Conservation (phyloP, 495 filamentous ascomycete species). For the Aspergillus ostianus region DNA sequence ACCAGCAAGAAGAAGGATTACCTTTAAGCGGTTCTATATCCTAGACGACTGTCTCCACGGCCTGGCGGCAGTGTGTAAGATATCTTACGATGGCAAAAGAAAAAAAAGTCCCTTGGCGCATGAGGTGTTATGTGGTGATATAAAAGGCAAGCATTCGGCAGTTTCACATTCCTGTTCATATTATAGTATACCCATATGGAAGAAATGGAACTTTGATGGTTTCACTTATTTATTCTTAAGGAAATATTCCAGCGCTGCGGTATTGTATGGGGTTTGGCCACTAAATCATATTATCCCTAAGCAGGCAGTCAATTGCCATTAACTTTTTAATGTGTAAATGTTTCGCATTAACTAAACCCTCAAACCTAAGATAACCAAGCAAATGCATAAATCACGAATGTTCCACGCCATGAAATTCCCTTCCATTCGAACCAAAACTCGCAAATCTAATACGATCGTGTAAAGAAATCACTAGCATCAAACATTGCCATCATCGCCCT, state of each 20-base stretch:
- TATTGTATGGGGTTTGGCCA: background rate
- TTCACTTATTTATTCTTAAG: background rate
- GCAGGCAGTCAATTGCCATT: background rate
- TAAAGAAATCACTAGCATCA: no score
- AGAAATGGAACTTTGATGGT: slow-evolving; percentile 10
- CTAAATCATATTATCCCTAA: background rate
- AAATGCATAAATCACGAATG: background rate
- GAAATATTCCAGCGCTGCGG: background rate
- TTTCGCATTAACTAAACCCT: background rate
- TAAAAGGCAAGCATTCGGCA: slow-evolving; percentile 12
- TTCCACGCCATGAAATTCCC: background rate
- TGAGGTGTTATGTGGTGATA: slow-evolving; percentile 23
- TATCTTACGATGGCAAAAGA: slow-evolving; percentile 22
- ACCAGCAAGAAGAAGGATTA: slow-evolving; percentile 92
- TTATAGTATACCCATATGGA: slow-evolving; percentile 26
- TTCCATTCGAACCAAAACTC: background rate
- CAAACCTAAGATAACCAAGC: background rate
- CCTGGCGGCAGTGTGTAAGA: slow-evolving; percentile 5
- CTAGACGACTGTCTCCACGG: background rate
- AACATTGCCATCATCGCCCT: background rate
- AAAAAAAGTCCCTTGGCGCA: slow-evolving; percentile 27
- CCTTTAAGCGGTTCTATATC: slow-evolving; percentile 50
- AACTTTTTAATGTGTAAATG: background rate
- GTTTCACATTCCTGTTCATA: slow-evolving; percentile 13
- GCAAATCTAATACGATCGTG: background rate